These are phyloP conservation scores for Russula sp. DNA, from an alignment of 768 basidiomycete species.

Conservation along the genomic window DNA sequence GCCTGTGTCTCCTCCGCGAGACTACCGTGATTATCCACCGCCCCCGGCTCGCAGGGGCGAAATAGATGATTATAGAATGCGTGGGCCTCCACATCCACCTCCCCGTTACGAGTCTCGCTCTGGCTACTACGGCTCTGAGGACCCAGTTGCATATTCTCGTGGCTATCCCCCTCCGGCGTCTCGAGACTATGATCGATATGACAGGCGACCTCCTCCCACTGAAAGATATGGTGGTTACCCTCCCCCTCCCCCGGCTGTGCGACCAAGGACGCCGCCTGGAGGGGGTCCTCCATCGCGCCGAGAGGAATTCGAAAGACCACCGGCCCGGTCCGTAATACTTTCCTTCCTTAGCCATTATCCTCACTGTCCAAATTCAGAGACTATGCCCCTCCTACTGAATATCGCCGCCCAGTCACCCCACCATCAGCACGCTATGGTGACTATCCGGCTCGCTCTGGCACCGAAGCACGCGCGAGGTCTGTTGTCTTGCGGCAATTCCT, in stretches of 20 bases:
- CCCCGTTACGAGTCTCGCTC: conserved; percentile 55
- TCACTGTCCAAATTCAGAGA: conserved; percentile 24
- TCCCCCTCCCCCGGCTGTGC: conserved; percentile 41
- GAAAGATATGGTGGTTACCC: conserved; percentile 45
- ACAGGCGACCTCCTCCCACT: conserved; percentile 49
- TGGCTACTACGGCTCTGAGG: conserved; percentile 42
- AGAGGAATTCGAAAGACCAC: conserved; percentile 38
- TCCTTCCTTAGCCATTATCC: not conserved
- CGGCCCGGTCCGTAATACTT: conserved; percentile 21
- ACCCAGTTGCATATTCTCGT: conserved; percentile 52
- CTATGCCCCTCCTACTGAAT: conserved; percentile 30
- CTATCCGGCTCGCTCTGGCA: conserved; percentile 32
- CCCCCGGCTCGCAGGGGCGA: conserved; percentile 53
- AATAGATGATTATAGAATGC: conserved; percentile 64
- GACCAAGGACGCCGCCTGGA: conserved; percentile 33
- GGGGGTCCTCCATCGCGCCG: conserved; percentile 24
- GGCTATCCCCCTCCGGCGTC: conserved; percentile 50
- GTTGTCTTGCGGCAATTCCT: conserved; percentile 3
- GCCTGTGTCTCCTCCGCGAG: conserved; percentile 59
- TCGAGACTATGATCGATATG: conserved; percentile 53
- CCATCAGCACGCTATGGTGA: conserved; percentile 32
- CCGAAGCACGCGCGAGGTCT: conserved; percentile 28
- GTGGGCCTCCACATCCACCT: conserved; percentile 51
- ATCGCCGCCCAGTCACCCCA: conserved; percentile 33
- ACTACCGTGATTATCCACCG: conserved; percentile 62